Evolutionary conservation across 306 rosid genomes (phyloP).

Genomic region (Comarum palustre): DNA sequence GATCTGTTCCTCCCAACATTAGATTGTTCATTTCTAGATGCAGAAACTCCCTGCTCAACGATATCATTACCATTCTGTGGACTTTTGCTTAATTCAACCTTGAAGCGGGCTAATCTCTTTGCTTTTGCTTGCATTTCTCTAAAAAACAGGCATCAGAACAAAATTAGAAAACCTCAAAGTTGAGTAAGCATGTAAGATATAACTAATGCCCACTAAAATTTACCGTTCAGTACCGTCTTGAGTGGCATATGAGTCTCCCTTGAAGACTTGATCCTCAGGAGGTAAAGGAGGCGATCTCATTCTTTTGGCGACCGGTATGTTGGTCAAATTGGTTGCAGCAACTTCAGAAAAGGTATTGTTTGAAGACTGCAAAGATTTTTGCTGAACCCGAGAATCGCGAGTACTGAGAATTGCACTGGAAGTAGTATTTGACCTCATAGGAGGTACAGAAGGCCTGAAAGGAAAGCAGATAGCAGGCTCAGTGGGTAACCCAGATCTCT

Average conservation of each 20-base stretch:
- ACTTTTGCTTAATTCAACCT: constrained; percentile 60
- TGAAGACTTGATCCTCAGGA: constrained; percentile 42
- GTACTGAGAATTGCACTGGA: constrained; percentile 26
- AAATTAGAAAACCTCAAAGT: constrained; percentile 10
- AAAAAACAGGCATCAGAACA: constrained; percentile 26
- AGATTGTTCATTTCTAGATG: constrained; percentile 34
- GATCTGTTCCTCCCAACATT: constrained; percentile 41
- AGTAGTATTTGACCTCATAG: constrained; percentile 30
- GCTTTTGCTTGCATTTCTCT: constrained; percentile 91
- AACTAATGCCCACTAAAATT: constrained; percentile 25
- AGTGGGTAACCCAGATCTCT: constrained; percentile 23
- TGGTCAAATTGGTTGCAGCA: constrained; percentile 27
- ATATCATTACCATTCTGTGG: constrained; percentile 42
- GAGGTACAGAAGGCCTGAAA: constrained; percentile 40
- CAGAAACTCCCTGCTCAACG: constrained; percentile 41
- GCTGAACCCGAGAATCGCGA: constrained; percentile 28
- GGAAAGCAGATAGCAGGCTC: constrained; percentile 31
- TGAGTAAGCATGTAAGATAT: constrained; percentile 13
- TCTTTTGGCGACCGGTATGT: constrained; percentile 59
- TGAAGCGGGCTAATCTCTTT: constrained; percentile 90
- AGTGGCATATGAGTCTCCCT: constrained; percentile 42
- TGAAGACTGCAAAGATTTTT: constrained; percentile 22
- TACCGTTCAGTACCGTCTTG: constrained; percentile 74
- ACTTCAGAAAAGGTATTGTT: constrained; percentile 27
- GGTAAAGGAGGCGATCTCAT: constrained; percentile 66